Base-by-base conservation (phyloP, 1,139 yeast genomes). In the Candida dubliniensis region DNA sequence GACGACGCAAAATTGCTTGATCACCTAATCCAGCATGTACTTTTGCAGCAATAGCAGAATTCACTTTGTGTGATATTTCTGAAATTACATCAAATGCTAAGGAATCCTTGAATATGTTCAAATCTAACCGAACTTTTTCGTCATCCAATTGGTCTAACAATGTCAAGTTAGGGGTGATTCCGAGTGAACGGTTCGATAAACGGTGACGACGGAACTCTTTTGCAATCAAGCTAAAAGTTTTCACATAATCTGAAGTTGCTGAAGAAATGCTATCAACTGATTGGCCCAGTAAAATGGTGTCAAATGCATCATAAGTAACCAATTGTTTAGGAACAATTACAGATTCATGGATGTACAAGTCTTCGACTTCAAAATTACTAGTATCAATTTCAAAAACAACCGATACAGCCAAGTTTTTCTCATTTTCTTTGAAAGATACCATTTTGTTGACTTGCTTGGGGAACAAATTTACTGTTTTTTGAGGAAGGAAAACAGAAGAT, bases 401-500 rank as follows among this genome's bases (percentile, higher is more conserved):
- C 13, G 95, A 83, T n/a, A 93, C 52, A 1, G 96, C 82, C 44
- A 90, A 80, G 34, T 82, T 76, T 47, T 74, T 71, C 47, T 77
- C 78, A 48, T 79, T 82, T 43, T 79, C 83, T 37, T 75, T 71
- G 57, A 93, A 84, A 1, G 90, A 81, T 38, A 87, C 71, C 31
- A 73, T 52, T 10, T 79, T 76, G 51, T 81, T 82, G 40, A 89
- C 74, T 38, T 76, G 74, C 31, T 71, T 70, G 1, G 98, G 97
- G 52, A 87, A 77, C 57, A 93, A 72, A 50, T 85, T 81, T 11
- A 78, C 77, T 18, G 74, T 66, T 52, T 83, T 84, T 60, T 91
- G 96, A n/a, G 95, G 95, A 64, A 93, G 77, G 59, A 84, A 86
- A 6, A 93, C 98, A 11, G 96, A 83, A 2, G 93, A 82, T 2